Evolutionary conservation across 2,329 filamentous ascomycete species (phyloP).

Genomic region (Lasiodiplodia sp.): DNA sequence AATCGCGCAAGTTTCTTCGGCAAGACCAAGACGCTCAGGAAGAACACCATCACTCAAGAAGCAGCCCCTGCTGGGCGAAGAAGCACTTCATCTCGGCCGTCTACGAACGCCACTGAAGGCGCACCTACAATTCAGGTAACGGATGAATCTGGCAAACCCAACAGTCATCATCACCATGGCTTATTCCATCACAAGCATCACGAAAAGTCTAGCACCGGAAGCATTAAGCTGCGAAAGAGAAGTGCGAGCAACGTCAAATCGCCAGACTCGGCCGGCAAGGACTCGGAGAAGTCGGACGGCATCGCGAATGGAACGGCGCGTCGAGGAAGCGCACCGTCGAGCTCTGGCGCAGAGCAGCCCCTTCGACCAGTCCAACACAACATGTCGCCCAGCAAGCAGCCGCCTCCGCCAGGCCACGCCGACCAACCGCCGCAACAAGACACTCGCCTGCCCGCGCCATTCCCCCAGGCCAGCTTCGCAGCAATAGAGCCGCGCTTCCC

Average conservation of each 20-base stretch:
- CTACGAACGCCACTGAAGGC: constrained; percentile 40
- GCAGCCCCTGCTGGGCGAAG: constrained; percentile 56
- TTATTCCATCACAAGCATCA: constrained; percentile 44
- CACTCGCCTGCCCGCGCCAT: constrained; percentile 50
- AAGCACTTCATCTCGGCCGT: constrained; percentile 33
- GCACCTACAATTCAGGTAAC: constrained; percentile 81
- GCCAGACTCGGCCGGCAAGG: constrained; percentile 44
- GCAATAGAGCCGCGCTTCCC: constrained; percentile 58
- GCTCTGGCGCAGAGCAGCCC: constrained; percentile 40
- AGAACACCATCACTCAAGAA: constrained; percentile 20
- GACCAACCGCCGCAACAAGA: constrained; percentile 54
- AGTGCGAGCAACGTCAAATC: constrained; percentile 36
- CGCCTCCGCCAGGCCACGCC: constrained; percentile 48
- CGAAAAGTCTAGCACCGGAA: constrained; percentile 48
- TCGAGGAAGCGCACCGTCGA: constrained; percentile 30
- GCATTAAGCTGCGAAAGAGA: constrained; percentile 48
- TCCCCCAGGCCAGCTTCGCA: constrained; percentile 45
- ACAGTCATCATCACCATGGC: constrained; percentile 40
- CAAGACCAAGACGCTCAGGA: constrained; percentile 40
- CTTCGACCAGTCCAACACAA: constrained; percentile 53
- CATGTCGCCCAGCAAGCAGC: constrained; percentile 42
- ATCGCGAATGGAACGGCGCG: constrained; percentile 6
- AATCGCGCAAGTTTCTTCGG: constrained; percentile 68
- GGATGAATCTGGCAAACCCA: constrained; percentile 44
- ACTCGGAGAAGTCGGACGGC: constrained; percentile 31